Evolutionary conservation across 805 yeast genomes (phyloP), one percentile per base, ranked within the genome.

Genomic region (Spencermartinsiella europaea): DNA sequence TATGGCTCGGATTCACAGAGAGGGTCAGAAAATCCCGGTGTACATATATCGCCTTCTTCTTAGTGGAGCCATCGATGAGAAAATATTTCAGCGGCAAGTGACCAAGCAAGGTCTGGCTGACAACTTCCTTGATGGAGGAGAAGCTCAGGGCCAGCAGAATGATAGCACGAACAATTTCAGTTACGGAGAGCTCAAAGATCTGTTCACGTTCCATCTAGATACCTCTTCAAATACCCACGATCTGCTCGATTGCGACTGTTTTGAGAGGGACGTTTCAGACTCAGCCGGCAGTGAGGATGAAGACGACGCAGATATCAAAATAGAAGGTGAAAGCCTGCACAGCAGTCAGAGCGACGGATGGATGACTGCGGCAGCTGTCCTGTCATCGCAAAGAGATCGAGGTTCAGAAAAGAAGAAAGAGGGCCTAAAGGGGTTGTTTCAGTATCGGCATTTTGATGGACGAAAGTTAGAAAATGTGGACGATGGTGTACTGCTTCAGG

Each of bases 1-100:
- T 0, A 86, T 91, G 95, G 95, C 97, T 1, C 70, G 99, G 52
- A 81, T 93, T 4, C 96, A 91, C 60, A 72, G 99, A 57, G 97
- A 91, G 63, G 99, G 99, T 0, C 99, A 93, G 62, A 76, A 66
- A 40, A 75, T 67, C 40, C 87, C 87, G 0, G 93, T 89, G 8
- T 83, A 70, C 60, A 81, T 91, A 25, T 93, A 93, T 60, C 73
- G 99, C 54, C 64, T 93, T 16, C 66, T 93, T 37, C 84, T 95
- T 2, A 80, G 95, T 0, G 99, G 98, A 0, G 80, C 90, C 46
- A 84, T 89, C 31, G 99, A 93, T 62, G 99, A 93, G 62, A 91
- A 90, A 66, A 90, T 93, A 2, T 81, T 85, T 50, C 98, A 93
- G 62, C 71, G 99, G 16, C 99, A 93, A 63, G 68, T 90, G 45